Evolutionary conservation across 192 early-diverging fungal species (phyloP), one percentile per base, ranked within the genome.

Genomic region (Coemansia guatemalensis): DNA sequence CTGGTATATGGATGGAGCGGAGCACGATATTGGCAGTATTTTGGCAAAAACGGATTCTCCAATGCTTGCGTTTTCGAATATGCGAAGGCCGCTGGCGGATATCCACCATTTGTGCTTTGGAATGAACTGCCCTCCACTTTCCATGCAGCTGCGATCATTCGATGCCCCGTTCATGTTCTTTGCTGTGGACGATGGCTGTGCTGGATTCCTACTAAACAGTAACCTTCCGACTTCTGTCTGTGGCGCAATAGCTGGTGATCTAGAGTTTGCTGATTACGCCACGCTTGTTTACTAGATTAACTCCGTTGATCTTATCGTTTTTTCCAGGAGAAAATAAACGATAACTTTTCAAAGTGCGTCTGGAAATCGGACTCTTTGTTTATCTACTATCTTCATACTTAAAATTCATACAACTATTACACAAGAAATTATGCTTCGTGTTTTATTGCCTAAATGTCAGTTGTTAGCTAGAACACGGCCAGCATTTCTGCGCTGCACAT

Each of bases 21-120:
- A 14, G 0, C 59, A 60, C 2, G 67, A 75, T 53, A 47, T 62
- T 26, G 4, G 55, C 23, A 18, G 22, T 0, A 14, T 12, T 8
- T 25, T 75, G 35, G 67, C 59, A 4, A 11, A 23, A 4, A 48
- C 63, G 2, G 73, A 69, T 21, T 48, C 73, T 12, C 73, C 73
- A 20, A 44, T 35, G 17, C 35, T 67, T 27, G 30, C 68, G 30
- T 70, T 70, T 44, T 70, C 73, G 4, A 75, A 70, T 39, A 75
- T 75, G 60, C 12, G 57, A 1, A 53, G 53, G 12, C 47, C 67
- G 27, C 9, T 39, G 35, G 35, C 35, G 3, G 23, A 23, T 2
- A 12, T 65, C 22, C 18, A 32, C 33, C 8, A 17, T 3, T 5
- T 67, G 5, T 48, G 48, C 8, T 73, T 73, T 48, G 65, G 60